Base-by-base conservation (phyloP, 768 basidiomycete genomes). In the Lactarius sp. region DNA sequence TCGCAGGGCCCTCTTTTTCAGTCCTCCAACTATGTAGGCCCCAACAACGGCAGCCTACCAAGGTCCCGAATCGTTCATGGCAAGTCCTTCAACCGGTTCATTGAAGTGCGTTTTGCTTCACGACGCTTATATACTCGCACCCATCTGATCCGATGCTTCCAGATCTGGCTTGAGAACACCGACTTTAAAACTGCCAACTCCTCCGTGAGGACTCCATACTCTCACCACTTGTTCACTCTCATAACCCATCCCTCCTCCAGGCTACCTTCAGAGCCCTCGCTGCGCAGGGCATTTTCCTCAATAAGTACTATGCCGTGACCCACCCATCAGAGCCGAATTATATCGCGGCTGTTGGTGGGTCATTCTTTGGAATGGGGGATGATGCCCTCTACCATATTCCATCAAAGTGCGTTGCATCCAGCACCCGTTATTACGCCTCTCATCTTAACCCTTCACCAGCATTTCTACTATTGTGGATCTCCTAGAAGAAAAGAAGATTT, bases 291-390 rank as follows among this genome's bases (percentile, higher is more conserved):
- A 74, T 87, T 60, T 65, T 76, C 6, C 69, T 74, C 36, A 62
- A 66, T 49, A 78, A 77, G 53, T 83, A 77, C 69, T 82, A 79
- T 62, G 79, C 72, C 4, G 65, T 83, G 44, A 83, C 82, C 33
- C 83, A 84, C 68, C 83, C 85, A 4, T 85, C 85, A 1, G 76
- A 87, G 70, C 85, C 86, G 37, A 87, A 87, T 72, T 86, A 80
- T 59, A 67, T 80, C 56, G 78, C 83, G 13, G 71, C 75, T 1
- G 73, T 76, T 10, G 81, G 80, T n/a, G 85, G 85, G 44, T 80
- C 83, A 70, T 85, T 81, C 70, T 83, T 73, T 54, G 85, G 80
- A 37, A 75, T 80, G 71, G 72, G 71, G 1, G 75, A 72, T 60
- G 84, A 87, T 62, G 65, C 70, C 59, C 68, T 74, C 13, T 72